Conservation (phyloP, 1,284 basidiomycete genomes). For the Cutaneotrichosporon arboriforme region DNA sequence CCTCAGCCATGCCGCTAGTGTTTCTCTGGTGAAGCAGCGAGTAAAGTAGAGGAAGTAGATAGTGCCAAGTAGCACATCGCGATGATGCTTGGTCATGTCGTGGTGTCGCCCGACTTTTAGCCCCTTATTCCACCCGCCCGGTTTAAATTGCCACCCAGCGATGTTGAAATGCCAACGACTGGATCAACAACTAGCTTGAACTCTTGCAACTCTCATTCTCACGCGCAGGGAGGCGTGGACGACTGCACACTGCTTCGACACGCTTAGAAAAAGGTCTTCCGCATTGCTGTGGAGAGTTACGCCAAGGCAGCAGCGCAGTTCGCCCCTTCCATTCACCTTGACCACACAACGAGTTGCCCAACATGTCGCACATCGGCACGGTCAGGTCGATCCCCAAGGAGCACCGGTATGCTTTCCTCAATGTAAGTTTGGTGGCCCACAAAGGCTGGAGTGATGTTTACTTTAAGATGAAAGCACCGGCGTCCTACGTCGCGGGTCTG, state of each 20-base stretch:
- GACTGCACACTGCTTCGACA: no score
- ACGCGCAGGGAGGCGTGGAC: not conserved
- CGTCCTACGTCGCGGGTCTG: constrained; percentile 92
- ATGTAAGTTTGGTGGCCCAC: constrained; percentile 19
- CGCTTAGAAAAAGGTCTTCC: no score
- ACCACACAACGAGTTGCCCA: constrained; percentile 5
- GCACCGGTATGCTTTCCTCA: constrained; percentile 43
- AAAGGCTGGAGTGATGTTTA: not conserved
- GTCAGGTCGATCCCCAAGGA: constrained; percentile 45
- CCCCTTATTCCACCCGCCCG: not conserved
- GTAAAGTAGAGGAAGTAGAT: not conserved
- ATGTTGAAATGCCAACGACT: no score
- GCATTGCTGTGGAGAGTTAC: no score
- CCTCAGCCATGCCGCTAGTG: constrained; percentile 25
- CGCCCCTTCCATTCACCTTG: no score
- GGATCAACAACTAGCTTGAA: no score
- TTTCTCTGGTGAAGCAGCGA: not conserved
- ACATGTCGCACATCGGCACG: constrained; percentile 42
- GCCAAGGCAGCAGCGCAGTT: not conserved
- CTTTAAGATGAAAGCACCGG: constrained; percentile 64
- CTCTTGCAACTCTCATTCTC: not conserved
- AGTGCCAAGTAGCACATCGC: not conserved
- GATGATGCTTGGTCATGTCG: not conserved
- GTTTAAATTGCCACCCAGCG: constrained; percentile 2
- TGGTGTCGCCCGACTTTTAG: not conserved